These are phyloP conservation scores for Xylariales sp. DNA, from an alignment of 2,329 filamentous ascomycete species.

Conservation along the genomic window DNA sequence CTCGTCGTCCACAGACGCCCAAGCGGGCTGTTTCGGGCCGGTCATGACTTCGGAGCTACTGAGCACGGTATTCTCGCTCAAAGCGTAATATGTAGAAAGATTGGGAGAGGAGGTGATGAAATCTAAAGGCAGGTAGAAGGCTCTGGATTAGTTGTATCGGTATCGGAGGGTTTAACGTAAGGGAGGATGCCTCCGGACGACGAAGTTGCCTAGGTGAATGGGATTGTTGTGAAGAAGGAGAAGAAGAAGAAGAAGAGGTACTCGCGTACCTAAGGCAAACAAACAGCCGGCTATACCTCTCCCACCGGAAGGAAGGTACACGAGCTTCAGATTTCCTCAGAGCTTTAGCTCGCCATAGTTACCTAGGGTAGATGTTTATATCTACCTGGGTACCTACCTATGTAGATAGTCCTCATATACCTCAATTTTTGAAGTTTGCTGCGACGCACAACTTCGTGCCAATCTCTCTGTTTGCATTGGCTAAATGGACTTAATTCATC, in stretches of 20 bases:
- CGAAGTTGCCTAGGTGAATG: neutral
- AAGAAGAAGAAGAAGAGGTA: neutral
- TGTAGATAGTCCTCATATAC: too few species aligned
- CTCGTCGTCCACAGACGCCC: slow-evolving; percentile 28
- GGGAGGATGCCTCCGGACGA: neutral
- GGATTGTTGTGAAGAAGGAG: neutral
- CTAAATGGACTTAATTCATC: neutral
- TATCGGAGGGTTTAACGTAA: too few species aligned
- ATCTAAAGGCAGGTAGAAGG: neutral
- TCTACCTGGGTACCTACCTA: too few species aligned
- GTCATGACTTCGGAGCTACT: slow-evolving; percentile 10
- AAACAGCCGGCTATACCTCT: neutral
- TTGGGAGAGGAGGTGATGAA: neutral
- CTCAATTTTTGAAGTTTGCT: neutral
- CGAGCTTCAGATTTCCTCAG: neutral
- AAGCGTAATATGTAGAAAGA: neutral
- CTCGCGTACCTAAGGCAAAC: neutral
- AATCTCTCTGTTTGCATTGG: neutral
- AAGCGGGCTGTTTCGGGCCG: slow-evolving; percentile 1
- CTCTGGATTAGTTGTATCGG: neutral
- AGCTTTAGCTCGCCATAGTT: neutral
- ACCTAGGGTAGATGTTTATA: neutral
- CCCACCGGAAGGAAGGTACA: neutral
- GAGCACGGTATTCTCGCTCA: neutral
- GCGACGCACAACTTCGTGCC: too few species aligned